phyloP scores from a whole-genome alignment of 164 flowering plant genomes.

The Umbellularia californica region DNA sequence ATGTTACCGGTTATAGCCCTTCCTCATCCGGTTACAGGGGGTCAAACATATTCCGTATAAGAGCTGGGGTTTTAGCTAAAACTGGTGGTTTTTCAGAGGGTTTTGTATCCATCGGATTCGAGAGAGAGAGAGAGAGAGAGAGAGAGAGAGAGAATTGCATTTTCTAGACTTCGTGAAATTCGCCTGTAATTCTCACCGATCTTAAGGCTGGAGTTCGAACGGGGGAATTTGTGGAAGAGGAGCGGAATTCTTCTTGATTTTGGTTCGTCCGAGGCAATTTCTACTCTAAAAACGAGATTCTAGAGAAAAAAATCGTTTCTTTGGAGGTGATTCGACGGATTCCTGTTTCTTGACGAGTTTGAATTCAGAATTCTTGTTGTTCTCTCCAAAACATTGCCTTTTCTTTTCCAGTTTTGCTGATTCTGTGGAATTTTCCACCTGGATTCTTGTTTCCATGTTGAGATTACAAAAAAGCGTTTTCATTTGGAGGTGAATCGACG shows the following conservation, averaged over 20 bases:
- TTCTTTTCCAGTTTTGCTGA: too few relatives aligned
- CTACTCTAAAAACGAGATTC: neutral
- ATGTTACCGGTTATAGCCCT: slow-evolving; percentile 9
- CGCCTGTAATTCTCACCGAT: slow-evolving; percentile 4
- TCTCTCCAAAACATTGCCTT: neutral
- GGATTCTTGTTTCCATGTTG: slow-evolving; percentile 4
- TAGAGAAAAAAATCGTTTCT: neutral
- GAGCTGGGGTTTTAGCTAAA: slow-evolving; percentile 24
- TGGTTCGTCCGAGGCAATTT: neutral
- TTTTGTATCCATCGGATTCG: slow-evolving; percentile 18
- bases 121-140: neutral
- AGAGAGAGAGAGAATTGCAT: neutral
- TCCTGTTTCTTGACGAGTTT: neutral
- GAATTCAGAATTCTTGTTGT: neutral
- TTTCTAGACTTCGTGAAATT: slow-evolving; percentile 11
- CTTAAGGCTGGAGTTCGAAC: neutral
- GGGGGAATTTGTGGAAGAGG: neutral
- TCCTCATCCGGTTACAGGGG: slow-evolving; percentile 8
- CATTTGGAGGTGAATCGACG: slow-evolving; percentile 12
- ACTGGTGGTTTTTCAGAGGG: slow-evolving; percentile 20
- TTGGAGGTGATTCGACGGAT: slow-evolving; percentile 12
- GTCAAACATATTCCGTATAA: slow-evolving; percentile 21
- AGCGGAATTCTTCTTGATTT: slow-evolving; percentile 6
- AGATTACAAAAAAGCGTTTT: neutral
- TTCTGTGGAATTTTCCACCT: neutral